Evolutionary conservation across 225 moss, liverwort and hornwort genomes (phyloP).

Genomic region (Pseudisothecium myosuroides): DNA sequence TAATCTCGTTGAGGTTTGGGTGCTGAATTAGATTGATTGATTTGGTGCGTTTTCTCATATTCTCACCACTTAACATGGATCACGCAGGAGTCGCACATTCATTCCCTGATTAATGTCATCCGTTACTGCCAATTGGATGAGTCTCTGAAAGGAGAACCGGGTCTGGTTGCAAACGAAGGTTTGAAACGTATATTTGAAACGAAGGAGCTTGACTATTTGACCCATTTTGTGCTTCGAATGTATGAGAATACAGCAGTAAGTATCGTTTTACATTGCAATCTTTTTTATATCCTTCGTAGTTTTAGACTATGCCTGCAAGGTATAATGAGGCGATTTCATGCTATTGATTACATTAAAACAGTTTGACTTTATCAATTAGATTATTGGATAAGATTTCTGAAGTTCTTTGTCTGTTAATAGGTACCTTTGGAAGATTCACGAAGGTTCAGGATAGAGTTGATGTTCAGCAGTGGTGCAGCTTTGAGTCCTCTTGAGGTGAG

Average conservation of each 20-base stretch:
- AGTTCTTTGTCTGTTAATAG: slow-evolving; percentile 11
- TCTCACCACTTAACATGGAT: background rate
- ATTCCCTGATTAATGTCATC: slow-evolving; percentile 91
- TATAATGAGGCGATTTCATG: background rate
- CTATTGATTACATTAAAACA: background rate
- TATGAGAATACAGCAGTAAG: slow-evolving; percentile 91
- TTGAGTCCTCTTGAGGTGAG: slow-evolving; percentile 89
- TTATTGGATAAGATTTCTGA: background rate
- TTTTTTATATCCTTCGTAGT: background rate
- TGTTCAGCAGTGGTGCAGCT: slow-evolving; percentile 97
- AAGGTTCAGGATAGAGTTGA: slow-evolving; percentile 90
- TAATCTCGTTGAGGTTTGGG: background rate
- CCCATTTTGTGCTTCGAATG: slow-evolving; percentile 90
- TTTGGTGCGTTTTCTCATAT: background rate
- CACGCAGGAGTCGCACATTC: slow-evolving; percentile 93
- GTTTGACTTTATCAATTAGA: background rate
- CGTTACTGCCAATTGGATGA: slow-evolving; percentile 95
- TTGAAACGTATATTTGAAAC: slow-evolving; percentile 82
- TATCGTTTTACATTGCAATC: background rate
- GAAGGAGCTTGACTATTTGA: slow-evolving; percentile 96
- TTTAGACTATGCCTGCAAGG: background rate
- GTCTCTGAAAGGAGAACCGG: slow-evolving; percentile 73
- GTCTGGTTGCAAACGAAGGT: slow-evolving; percentile 65
- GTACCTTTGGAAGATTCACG: slow-evolving; percentile 88
- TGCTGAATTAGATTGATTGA: background rate